Percentiles rank a stretch among this genome's conserved stretches.
Evolutionary conservation across 2,329 filamentous ascomycete species (phyloP).

Genomic region (Fusarium sororula): DNA sequence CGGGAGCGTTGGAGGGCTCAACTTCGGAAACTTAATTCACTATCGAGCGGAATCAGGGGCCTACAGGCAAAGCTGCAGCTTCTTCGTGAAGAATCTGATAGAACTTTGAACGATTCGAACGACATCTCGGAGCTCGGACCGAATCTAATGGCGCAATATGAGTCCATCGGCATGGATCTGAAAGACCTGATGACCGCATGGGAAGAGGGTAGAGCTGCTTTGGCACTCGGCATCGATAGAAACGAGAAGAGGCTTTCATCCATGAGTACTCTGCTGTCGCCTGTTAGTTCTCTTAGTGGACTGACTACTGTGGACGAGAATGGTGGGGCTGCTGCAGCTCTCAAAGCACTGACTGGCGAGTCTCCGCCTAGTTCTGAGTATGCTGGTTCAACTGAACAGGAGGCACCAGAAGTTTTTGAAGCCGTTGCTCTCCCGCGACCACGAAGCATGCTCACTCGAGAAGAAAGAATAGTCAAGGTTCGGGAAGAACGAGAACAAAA

Average conservation of each 20-base stretch:
- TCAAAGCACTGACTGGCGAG: conserved; percentile 82
- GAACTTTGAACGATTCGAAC: conserved; percentile 76
- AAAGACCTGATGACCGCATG: conserved; percentile 82
- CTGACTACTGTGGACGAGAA: conserved; percentile 69
- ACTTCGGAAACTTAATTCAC: conserved; percentile 84
- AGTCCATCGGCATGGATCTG: conserved; percentile 90
- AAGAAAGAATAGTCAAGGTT: conserved; percentile 88
- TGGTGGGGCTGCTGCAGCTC: conserved; percentile 64
- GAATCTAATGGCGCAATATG: conserved; percentile 87
- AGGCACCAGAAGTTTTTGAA: conserved; percentile 87
- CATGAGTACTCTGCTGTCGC: conserved; percentile 67
- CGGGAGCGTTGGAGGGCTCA: conserved; percentile 87
- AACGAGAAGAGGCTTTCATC: conserved; percentile 77
- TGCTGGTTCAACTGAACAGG: conserved; percentile 66
- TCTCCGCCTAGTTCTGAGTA: conserved; percentile 61
- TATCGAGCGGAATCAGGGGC: conserved; percentile 89
- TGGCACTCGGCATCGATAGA: conserved; percentile 83
- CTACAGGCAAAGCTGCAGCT: conserved; percentile 95
- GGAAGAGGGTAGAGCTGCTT: conserved; percentile 85
- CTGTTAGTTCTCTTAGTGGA: conserved; percentile 71
- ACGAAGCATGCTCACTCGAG: conserved; percentile 77
- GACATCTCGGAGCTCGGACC: conserved; percentile 80
- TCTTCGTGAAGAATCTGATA: conserved; percentile 87
- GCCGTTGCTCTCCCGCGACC: conserved; percentile 80
- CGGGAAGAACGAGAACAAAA: conserved; percentile 84